Evolutionary conservation across 345 rosid genomes (phyloP), one percentile per base, ranked within the genome.

Genomic region (Syzygium aqueum): DNA sequence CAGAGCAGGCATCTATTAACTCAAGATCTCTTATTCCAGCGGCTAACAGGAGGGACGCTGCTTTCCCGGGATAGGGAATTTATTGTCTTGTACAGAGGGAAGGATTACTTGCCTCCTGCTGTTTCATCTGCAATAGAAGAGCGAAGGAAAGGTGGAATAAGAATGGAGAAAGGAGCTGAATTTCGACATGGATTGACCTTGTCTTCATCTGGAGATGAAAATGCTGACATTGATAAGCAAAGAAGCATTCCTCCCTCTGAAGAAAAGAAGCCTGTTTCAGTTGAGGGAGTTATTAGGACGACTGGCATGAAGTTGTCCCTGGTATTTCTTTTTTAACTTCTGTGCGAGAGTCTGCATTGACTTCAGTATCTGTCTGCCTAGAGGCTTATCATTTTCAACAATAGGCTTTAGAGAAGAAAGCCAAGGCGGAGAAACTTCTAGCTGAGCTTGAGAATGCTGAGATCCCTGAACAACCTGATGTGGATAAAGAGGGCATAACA

Each of bases 61-160:
- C 93, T 97, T 52, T 91, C 97, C 85, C 91, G 99, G 90, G 97
- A 97, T 90, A 94, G 91, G 87, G 98, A 96, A 86, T 95, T 92
- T 89, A 93, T 96, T 91, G 96, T 92, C 86, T 90, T 96, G 85
- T 97, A 97, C 90, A 91, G 99, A 90, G 99, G 99, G 90, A 97
- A 97, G 90, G 99, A 97, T 94, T 97, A 96, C 92, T 94, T 97
- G 82, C 98, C 97, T 17, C 89, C 91, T 87, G 97, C 95, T 51
- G 98, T 94, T 91, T 96, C 99, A 89, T 94, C 94, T 87, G 97
- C 95, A 85, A 94, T 97, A 90, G 92, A 93, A 92, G 95, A 95
- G 89, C 93, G 96, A 90, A 95, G 95, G 90, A 94, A 89, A 87
- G 92, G 89, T 84, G 91, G 56, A 30, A 89, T 91, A 63, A 87